A percentile compares a stretch with the other conserved stretches of the same genome.
Evolutionary conservation across 1,139 yeast genomes (phyloP).

Genomic region (Taphrina populina): DNA sequence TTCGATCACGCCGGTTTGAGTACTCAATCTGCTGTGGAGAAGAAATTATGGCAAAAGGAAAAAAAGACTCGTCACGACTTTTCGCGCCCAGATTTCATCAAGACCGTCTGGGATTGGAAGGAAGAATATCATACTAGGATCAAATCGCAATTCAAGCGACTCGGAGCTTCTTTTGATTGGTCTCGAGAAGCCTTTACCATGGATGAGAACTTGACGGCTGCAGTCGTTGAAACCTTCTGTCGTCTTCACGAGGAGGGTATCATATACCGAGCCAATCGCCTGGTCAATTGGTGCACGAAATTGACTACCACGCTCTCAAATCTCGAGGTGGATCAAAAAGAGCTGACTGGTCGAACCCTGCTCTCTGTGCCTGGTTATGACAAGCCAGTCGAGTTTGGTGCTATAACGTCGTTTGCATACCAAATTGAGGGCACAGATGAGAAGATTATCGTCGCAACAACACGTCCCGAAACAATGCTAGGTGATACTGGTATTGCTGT

Average conservation of each 20-base stretch:
- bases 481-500: constrained; percentile 99
- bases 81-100: constrained; percentile 86
- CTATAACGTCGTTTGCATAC: constrained; percentile 87
- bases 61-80: constrained; percentile 89
- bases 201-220: constrained; percentile 70
- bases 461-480: constrained; percentile 97
- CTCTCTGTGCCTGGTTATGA: constrained; percentile 87
- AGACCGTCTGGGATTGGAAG: constrained; percentile 97
- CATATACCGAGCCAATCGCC: constrained; percentile 88
- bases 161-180: constrained; percentile 99
- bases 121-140: constrained; percentile 86
- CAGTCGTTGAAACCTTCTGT: constrained; percentile 91
- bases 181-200: constrained; percentile 88
- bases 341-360: constrained; percentile 74
- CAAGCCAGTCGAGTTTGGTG: constrained; percentile 86
- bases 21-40: constrained; percentile 97
- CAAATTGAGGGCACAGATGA: constrained; percentile 87
- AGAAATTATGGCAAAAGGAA: constrained; percentile 86
- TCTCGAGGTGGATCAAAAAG: constrained; percentile 93
- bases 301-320: constrained; percentile 93
- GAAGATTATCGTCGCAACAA: constrained; percentile 86
- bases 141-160: constrained; percentile 74
- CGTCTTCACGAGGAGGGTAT: constrained; percentile 90
- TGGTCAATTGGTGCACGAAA: constrained; percentile 95
- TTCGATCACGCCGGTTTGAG: constrained; percentile 99